Percentiles rank a stretch among this genome's conserved stretches.
Conservation (phyloP, 768 basidiomycete species). For the Pisolithus albus region DNA sequence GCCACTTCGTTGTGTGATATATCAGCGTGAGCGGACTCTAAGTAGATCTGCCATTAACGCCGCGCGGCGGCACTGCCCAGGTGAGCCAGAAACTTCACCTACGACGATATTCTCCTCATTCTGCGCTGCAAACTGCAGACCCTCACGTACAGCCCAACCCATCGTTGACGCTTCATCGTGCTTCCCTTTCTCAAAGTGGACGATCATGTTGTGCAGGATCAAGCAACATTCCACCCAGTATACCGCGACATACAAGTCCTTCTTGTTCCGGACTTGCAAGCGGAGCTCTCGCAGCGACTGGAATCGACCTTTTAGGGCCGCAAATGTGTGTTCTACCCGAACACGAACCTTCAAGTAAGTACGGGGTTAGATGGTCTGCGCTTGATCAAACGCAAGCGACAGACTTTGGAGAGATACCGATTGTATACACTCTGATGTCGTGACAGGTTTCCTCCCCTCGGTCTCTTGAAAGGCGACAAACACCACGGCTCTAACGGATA, state of each 20-base stretch:
- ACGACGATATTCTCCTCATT: too few species aligned
- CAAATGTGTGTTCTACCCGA: constrained; percentile 1
- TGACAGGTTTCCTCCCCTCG: not conserved
- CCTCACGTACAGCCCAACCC: not conserved
- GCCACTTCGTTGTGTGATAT: too few species aligned
- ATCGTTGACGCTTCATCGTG: not conserved
- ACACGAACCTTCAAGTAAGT: not conserved
- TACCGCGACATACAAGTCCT: not conserved
- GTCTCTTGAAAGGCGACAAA: not conserved
- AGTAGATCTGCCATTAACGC: too few species aligned
- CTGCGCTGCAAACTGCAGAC: too few species aligned
- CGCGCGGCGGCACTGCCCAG: too few species aligned
- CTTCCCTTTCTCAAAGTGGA: not conserved
- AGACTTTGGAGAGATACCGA: not conserved
- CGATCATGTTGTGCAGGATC: constrained; percentile 3
- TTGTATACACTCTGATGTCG: not conserved
- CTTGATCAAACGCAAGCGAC: too few species aligned
- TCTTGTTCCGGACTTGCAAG: not conserved
- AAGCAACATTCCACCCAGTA: not conserved
- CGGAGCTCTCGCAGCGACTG: not conserved
- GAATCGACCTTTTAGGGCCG: not conserved
- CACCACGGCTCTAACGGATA: not conserved
- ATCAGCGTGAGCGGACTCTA: too few species aligned
- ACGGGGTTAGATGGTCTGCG: too few species aligned
- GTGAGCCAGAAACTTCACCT: too few species aligned